These are phyloP conservation scores for Trifolium repens DNA, from an alignment of 306 rosid species.

Conservation along the genomic window DNA sequence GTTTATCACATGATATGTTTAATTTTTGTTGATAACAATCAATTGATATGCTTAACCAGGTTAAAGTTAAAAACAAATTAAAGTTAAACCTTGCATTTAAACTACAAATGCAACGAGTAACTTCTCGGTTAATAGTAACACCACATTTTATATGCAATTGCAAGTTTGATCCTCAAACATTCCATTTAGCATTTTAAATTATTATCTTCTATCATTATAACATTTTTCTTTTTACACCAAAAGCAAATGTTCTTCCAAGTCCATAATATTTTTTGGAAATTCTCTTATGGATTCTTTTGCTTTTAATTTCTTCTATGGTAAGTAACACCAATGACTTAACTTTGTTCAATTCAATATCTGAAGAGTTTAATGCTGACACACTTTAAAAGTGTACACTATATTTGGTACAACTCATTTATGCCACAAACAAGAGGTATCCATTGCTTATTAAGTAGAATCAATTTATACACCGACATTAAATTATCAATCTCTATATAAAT, in stretches of 20 bases:
- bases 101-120: neutral
- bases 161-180: no score
- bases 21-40: no score
- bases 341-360: neutral
- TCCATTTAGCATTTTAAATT: neutral
- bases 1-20: conserved; percentile 8
- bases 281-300: neutral
- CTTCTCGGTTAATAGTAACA: no score
- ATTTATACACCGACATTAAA: conserved; percentile 43
- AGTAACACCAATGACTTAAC: neutral
- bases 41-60: no score
- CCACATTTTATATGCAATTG: no score
- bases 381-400: conserved; percentile 10
- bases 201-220: no score
- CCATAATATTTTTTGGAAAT: neutral
- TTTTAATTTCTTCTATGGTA: conserved; percentile 3
- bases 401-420: neutral
- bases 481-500: conserved; percentile 1
- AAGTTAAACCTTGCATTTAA: conserved; percentile 4
- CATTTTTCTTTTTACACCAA: neutral
- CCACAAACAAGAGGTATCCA: no score
- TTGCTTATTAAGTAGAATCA: conserved; percentile 26
- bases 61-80: neutral
- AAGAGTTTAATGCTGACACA: conserved; percentile 17
- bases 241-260: neutral